These are phyloP conservation scores for Tagetes patula DNA, from an alignment of 129 eudicot genomes.

Conservation along the genomic window DNA sequence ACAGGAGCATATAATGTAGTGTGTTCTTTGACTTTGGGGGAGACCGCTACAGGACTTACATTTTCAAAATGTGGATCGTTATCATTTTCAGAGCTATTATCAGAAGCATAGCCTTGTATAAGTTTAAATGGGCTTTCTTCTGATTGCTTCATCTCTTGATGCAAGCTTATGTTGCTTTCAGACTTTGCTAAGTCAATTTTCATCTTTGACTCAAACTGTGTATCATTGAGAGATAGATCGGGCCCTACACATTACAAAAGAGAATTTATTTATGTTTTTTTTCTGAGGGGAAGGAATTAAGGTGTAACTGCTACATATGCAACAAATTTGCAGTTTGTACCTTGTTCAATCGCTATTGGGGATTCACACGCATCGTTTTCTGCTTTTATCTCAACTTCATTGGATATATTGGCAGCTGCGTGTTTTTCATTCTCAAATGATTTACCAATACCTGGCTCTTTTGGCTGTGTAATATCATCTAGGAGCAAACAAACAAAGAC, in stretches of 20 bases:
- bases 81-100: slow-evolving; percentile 51
- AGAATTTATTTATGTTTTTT: not conserved
- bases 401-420: slow-evolving; percentile 30
- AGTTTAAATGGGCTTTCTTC: slow-evolving; percentile 54
- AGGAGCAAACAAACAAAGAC: slow-evolving; percentile 37
- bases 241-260: slow-evolving; percentile 23
- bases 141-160: slow-evolving; percentile 35
- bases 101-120: slow-evolving; percentile 65
- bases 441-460: slow-evolving; percentile 33
- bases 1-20: not conserved
- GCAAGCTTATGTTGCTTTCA: slow-evolving; percentile 21
- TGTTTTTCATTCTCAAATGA: slow-evolving; percentile 25
- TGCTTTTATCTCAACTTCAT: slow-evolving; percentile 34
- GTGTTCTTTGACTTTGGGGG: slow-evolving; percentile 29
- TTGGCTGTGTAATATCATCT: slow-evolving; percentile 79
- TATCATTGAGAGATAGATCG: slow-evolving; percentile 25
- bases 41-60: slow-evolving; percentile 33
- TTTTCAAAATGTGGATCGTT: slow-evolving; percentile 36
- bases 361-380: slow-evolving; percentile 26
- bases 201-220: slow-evolving; percentile 24
- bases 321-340: slow-evolving; percentile 29
- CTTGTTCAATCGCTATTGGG: slow-evolving; percentile 35
- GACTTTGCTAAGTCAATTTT: slow-evolving; percentile 24
- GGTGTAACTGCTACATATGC: slow-evolving; percentile 2
- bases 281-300: not conserved